A percentile compares a stretch with the other conserved stretches of the same genome.
phyloP scores from a whole-genome alignment of 352 stramenopile genomes.

The Globisporangium lucens region DNA sequence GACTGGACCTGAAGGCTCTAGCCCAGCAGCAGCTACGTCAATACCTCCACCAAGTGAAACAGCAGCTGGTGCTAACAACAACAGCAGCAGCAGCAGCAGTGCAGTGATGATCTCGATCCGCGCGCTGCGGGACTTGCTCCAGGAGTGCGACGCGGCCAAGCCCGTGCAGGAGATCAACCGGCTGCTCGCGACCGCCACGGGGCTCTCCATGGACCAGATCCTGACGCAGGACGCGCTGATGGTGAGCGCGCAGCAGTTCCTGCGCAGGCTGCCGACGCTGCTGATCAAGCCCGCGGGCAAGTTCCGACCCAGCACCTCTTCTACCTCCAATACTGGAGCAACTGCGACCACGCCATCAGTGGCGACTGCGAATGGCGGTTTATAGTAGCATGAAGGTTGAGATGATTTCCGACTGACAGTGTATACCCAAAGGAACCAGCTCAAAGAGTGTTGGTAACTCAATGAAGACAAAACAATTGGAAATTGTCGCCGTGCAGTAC shows the following conservation, averaged over 20 bases:
- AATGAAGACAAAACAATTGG: too few relatives aligned
- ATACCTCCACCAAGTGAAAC: neutral
- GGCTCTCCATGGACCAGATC: constrained; percentile 43
- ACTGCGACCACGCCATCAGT: neutral
- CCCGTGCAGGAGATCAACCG: constrained; percentile 49
- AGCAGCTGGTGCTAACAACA: neutral
- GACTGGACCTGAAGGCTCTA: neutral
- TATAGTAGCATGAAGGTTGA: too few relatives aligned
- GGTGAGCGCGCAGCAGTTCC: constrained; percentile 38
- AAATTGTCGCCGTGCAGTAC: too few relatives aligned
- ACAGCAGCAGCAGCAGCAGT: neutral
- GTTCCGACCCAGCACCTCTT: constrained; percentile 10
- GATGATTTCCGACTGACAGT: too few relatives aligned
- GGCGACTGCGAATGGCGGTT: too few relatives aligned
- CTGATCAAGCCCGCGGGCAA: constrained; percentile 47
- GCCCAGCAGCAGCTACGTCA: too few relatives aligned
- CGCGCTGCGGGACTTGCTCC: constrained; percentile 36
- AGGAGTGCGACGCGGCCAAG: constrained; percentile 47
- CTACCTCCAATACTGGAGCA: neutral
- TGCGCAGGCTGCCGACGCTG: constrained; percentile 39
- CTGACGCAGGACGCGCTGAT: constrained; percentile 61
- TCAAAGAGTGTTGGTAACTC: too few relatives aligned
- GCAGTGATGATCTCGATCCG: constrained; percentile 57
- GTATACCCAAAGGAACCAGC: too few relatives aligned
- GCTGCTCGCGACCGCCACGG: constrained; percentile 30